Base-by-base conservation (phyloP, 139 green algal genomes). In the Eudorina sp. region DNA sequence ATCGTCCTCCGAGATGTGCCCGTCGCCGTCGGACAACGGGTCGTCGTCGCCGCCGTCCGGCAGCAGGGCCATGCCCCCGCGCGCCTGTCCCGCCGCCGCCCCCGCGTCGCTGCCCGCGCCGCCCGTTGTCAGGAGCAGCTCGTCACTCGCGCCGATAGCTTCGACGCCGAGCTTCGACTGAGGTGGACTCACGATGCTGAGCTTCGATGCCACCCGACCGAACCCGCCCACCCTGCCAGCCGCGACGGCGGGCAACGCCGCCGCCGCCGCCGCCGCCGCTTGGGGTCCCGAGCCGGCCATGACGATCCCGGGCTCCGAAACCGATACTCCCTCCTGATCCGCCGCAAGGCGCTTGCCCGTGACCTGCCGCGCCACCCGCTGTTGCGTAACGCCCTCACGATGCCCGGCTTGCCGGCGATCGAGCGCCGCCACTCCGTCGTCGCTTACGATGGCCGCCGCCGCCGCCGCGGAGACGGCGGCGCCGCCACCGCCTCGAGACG, bases 1-100 rank as follows among this genome's bases (percentile, higher is more conserved):
- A 46, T 86, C 80, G 60, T 86, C 80, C 4, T 86, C 80, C 8
- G 60, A 77, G 36, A 76, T 25, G 8, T 84, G 53, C 0, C 36
- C 77, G 53, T 84, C 77, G 29, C 41, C 77, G 7, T 73, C 53
- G 51, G 31, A 51, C 6, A 48, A 9, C 6, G 19, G 31, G 14
- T 69, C 48, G 13, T 48, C 51, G n/a, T 46, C 76, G 41, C 34
- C 29, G n/a, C 48, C 45, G 48, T 83, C 48, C 29, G 73, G 45
- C 46, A 82, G 45, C 45, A 82, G 46, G 23, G 29, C 73, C 73
- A 82, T 9, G 13, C 41, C 41, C 72, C 41, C 21, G 27, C 27
- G 27, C 72, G 40, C 69, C 53, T 64, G 25, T 6, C 4, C 53
- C 36, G 36, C 36, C 48, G 19, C 23, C 62, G 19, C 4, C 62